Evolutionary conservation across 306 rosid species (phyloP).

Genomic region (Sicyos baderoa): DNA sequence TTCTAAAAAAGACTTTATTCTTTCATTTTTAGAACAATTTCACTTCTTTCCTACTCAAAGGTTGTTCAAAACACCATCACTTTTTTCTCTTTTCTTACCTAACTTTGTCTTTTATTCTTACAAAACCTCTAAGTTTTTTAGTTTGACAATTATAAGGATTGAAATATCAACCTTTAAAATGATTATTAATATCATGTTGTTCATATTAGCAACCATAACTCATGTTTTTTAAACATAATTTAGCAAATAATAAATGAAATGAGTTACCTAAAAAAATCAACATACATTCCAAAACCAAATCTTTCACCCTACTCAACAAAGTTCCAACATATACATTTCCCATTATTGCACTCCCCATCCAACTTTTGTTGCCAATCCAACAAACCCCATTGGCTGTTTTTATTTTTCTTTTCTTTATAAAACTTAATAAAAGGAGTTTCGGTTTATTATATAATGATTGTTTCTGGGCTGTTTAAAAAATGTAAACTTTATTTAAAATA

Average conservation of each 20-base stretch:
- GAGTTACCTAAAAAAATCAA: background rate
- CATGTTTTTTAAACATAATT: too few relatives aligned
- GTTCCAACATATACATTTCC: constrained; percentile 15
- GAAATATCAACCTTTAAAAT: too few relatives aligned
- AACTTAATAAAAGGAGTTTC: background rate
- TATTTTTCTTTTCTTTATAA: background rate
- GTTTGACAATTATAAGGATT: too few relatives aligned
- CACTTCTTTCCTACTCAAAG: constrained; percentile 64
- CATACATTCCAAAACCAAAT: background rate
- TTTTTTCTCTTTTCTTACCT: constrained; percentile 25
- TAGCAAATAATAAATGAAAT: too few relatives aligned
- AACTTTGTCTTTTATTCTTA: constrained; percentile 13
- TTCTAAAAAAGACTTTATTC: background rate
- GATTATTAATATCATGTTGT: too few relatives aligned
- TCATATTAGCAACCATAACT: too few relatives aligned
- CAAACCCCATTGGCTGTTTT: background rate
- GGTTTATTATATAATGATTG: too few relatives aligned
- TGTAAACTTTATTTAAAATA: background rate
- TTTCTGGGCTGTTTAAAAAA: background rate
- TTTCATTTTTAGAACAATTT: constrained; percentile 24
- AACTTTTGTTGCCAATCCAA: background rate
- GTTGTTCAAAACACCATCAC: constrained; percentile 7
- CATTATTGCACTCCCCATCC: constrained; percentile 10
- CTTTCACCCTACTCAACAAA: constrained; percentile 24
- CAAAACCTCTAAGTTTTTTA: background rate